These are phyloP conservation scores for Sugiyamaella xylanicola DNA, from an alignment of 1,139 yeast species.

Conservation along the genomic window DNA sequence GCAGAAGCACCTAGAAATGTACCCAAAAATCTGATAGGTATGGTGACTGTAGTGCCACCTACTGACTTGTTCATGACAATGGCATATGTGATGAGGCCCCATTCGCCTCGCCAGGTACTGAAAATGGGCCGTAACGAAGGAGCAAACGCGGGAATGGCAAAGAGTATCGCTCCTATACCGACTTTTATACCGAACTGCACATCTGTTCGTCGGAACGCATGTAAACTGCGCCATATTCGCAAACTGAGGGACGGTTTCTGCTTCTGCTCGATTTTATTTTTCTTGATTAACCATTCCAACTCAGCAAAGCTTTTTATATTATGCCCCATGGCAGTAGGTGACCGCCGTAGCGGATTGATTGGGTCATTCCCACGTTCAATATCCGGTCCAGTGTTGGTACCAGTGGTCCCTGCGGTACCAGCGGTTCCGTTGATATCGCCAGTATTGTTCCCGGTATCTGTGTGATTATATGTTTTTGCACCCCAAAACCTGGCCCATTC, in stretches of 20 bases:
- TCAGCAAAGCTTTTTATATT: slow-evolving; percentile 11
- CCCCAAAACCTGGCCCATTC: slow-evolving; percentile 18
- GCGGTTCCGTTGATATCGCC: neutral
- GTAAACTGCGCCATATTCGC: slow-evolving; percentile 49
- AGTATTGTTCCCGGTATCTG: no score
- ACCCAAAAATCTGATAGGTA: slow-evolving; percentile 74
- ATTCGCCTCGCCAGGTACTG: slow-evolving; percentile 74
- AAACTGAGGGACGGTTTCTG: slow-evolving; percentile 21
- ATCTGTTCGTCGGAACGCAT: slow-evolving; percentile 58
- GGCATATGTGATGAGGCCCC: slow-evolving; percentile 80
- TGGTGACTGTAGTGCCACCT: slow-evolving; percentile 85
- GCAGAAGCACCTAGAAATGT: slow-evolving; percentile 68
- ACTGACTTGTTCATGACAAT: slow-evolving; percentile 83
- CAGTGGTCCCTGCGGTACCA: neutral
- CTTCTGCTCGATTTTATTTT: slow-evolving; percentile 6
- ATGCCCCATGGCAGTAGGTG: slow-evolving; percentile 5
- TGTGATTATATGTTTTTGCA: neutral
- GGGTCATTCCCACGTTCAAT: neutral
- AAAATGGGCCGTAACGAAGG: slow-evolving; percentile 58
- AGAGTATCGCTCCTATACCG: slow-evolving; percentile 70
- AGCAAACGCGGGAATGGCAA: slow-evolving; percentile 69
- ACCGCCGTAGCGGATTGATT: neutral
- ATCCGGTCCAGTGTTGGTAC: neutral
- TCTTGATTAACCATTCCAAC: slow-evolving; percentile 10
- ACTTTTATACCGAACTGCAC: slow-evolving; percentile 79